Evolutionary conservation across 2,329 filamentous ascomycete species (phyloP), one percentile per base, ranked within the genome.

Genomic region (Ascochyta pisi): DNA sequence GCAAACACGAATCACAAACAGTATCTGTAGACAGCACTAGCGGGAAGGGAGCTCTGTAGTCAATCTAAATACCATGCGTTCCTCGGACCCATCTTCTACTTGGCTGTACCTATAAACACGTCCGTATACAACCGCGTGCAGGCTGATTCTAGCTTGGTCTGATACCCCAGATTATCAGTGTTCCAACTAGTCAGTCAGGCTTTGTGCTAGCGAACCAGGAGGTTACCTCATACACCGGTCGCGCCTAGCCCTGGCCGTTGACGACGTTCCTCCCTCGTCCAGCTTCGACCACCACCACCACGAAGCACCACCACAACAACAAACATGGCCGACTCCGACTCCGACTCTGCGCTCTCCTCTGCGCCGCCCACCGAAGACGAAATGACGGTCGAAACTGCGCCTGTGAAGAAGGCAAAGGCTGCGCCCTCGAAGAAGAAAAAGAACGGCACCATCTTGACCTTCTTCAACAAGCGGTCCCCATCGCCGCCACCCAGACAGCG

Each of bases 401-500:
- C 68, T 37, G 65, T 62, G 35, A 69, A 67, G 47, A 49, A 61
- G 23, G 48, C 61, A 13, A 73, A 71, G 52, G 41, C 65, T n/a
- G 58, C 62, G 15, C 57, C 65, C 3, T 60, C 63, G 54, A 72
- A 73, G 61, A 71, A 64, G 60, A 71, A 72, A 62, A 67, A 65
- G 63, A 70, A 73, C 50, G 64, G 68, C 62, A 71, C 66, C 57
- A 73, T 74, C 58, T 58, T 75, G 58, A 66, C 66, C 55, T 74
- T 73, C 68, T 73, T 73, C 64, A 79, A 79, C 63, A 75, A 77
- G 54, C 56, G 65, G 41, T 74, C 77, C 16, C 71, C 77, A 33
- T 69, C 75, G 57, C 69, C 83, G 58, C 78, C 83, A 68, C 84
- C 83, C 77, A 83, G 86, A 68, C 96, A 95, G 82, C 84, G 94